These are phyloP conservation scores for Tagetes patula DNA, from an alignment of 129 eudicot species.

Conservation along the genomic window DNA sequence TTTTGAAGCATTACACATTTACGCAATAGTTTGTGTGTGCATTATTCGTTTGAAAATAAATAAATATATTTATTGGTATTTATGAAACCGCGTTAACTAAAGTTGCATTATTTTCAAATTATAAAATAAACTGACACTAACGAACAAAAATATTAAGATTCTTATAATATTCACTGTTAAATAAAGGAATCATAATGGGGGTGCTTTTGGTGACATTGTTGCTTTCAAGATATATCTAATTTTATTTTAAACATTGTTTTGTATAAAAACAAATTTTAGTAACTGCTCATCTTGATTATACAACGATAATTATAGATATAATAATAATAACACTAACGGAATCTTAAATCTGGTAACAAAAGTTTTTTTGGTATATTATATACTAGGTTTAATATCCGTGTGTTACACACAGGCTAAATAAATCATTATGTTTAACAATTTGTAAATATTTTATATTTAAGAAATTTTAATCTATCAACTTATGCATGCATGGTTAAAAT, in stretches of 20 bases:
- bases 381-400: too few species aligned
- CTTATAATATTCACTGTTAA: conserved; percentile 13
- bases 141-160: conserved; percentile 33
- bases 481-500: too few species aligned
- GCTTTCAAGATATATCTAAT: background rate
- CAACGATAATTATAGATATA: background rate
- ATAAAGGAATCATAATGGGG: conserved; percentile 18
- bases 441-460: too few species aligned
- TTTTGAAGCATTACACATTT: too few species aligned
- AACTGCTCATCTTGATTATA: conserved; percentile 15
- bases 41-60: too few species aligned
- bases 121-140: conserved; percentile 21
- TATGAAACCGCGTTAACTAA: conserved; percentile 30
- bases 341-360: conserved; percentile 19
- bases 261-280: background rate
- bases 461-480: too few species aligned
- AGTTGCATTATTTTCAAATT: background rate
- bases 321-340: background rate
- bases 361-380: background rate
- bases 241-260: background rate
- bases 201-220: conserved; percentile 26
- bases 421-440: too few species aligned
- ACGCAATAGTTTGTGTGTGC: too few species aligned
- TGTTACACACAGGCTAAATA: too few species aligned
- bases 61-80: background rate